phyloP scores from a whole-genome alignment of 139 green algal species.

The Micromonas pusilla region DNA sequence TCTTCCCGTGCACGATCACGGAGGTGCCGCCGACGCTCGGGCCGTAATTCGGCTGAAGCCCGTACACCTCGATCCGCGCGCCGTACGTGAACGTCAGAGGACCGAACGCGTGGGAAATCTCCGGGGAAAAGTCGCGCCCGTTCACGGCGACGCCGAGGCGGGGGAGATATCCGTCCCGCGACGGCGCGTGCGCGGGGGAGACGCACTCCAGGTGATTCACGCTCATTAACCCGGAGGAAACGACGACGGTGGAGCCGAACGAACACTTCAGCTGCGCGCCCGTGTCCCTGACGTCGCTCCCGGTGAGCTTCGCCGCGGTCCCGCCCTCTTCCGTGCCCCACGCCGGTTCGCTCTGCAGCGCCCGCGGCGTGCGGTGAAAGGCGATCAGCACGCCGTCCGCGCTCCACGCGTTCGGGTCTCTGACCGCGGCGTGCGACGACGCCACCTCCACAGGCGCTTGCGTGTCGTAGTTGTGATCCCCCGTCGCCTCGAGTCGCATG shows the following conservation, averaged over 20 bases:
- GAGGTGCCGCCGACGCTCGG: not conserved
- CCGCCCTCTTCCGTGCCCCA: not conserved
- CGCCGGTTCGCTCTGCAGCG: not conserved
- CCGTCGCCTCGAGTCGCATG: not conserved
- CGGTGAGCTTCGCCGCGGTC: not conserved
- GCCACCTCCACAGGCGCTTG: not conserved
- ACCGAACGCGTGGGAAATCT: not conserved
- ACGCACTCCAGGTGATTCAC: not conserved
- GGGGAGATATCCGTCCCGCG: too few species aligned
- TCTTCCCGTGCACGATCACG: not conserved
- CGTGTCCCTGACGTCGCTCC: not conserved
- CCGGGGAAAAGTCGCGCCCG: not conserved
- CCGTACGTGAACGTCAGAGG: not conserved
- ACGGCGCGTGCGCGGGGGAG: not conserved
- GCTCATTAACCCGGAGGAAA: not conserved
- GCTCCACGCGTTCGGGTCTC: not conserved
- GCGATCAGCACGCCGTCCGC: not conserved
- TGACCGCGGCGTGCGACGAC: not conserved
- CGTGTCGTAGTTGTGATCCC: not conserved
- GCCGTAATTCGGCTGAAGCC: not conserved
- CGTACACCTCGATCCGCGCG: not conserved
- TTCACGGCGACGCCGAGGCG: not conserved
- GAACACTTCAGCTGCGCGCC: not conserved
- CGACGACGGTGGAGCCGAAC: not conserved
- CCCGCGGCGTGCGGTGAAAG: not conserved